Evolutionary conservation across 2,329 filamentous ascomycete species (phyloP), one percentile per base, ranked within the genome.

Genomic region (Trichoderma atrobrunneum): DNA sequence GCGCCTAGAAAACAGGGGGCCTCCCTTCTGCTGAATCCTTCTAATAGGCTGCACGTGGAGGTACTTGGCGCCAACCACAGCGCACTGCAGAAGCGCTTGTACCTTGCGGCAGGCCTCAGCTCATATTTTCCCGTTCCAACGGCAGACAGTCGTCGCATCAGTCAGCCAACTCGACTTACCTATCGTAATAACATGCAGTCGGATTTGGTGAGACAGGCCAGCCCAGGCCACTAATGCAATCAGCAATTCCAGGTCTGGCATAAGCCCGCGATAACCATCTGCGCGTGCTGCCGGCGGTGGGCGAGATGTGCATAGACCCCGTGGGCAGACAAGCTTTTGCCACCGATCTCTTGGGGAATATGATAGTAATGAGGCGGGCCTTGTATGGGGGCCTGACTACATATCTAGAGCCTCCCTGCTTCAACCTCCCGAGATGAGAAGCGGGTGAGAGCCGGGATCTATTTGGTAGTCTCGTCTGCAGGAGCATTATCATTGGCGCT

Each of bases 151-250:
- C 21, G 39, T 54, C 57, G 39, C 18, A 51, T 34, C 57, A 70
- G 56, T 51, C 67, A 62, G 67, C 56, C 66, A 61, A 6, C 57
- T 28, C 24, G 36, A 60, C 51, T 48, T 54, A 34, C 5, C 5
- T 16, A 16, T 36, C 7, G 57, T 64, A 63, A 56, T 43, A 57
- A 43, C 60, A 43, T 56, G 43, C 32, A 64, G 68, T 21, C 34
- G 34, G 30, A 26, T 14, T n/a, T 62, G 10, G 67, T 70, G 57
- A 70, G 67, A 70, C 68, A 57, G 26, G 43, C 26, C 68, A 70
- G 68, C 48, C 68, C 10, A 26, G 12, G 21, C 30, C 43, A 24
- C 60, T 71, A 48, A 71, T 59, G 68, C 60, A 71, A 64, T 56
- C 56, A 48, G 68, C 60, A 64, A 56, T 26, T 51, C 59, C 68